Percentiles rank a stretch among this genome's conserved stretches.
phyloP scores from a whole-genome alignment of 495 filamentous ascomycete species.

The Lasiosphaeriaceae sp. region DNA sequence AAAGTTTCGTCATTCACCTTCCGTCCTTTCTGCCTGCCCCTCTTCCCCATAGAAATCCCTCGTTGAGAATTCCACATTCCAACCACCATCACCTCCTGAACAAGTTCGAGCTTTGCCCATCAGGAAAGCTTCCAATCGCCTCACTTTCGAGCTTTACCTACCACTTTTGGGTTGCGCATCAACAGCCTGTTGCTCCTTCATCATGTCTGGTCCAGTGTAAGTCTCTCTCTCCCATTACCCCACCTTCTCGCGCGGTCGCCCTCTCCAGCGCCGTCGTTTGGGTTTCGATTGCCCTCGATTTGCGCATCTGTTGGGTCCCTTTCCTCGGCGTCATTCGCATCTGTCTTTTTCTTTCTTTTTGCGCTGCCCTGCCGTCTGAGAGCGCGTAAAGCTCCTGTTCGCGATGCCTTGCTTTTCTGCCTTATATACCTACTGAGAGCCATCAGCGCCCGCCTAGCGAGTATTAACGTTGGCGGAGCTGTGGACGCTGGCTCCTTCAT shows the following conservation, averaged over 20 bases:
- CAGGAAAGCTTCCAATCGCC: constrained; percentile 11
- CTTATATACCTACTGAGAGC: constrained; percentile 47
- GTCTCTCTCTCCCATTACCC: constrained; percentile 27
- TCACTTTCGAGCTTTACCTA: background rate
- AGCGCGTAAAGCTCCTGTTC: background rate
- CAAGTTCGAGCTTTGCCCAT: constrained; percentile 1
- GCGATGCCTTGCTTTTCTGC: constrained; percentile 14
- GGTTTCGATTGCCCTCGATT: constrained; percentile 5
- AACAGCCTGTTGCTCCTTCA: constrained; percentile 15
- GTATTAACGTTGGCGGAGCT: constrained; percentile 69
- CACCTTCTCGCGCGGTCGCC: constrained; percentile 25
- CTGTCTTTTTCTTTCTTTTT: background rate
- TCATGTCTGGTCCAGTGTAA: constrained; percentile 55
- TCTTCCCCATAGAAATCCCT: constrained; percentile 21
- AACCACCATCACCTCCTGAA: constrained; percentile 9
- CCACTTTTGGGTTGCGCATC: constrained; percentile 6
- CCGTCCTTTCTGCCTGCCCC: constrained; percentile 14
- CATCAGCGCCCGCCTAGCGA: constrained; percentile 78
- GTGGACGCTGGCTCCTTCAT: constrained; percentile 34
- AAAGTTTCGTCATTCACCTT: constrained; percentile 34
- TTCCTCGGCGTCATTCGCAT: background rate
- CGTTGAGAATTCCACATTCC: constrained; percentile 20
- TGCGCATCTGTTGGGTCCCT: constrained; percentile 3
- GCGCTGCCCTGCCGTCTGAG: background rate
- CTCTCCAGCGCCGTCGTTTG: constrained; percentile 5